Evolutionary conservation across 1,284 basidiomycete species (phyloP).

Genomic region (Ganoderma meredithae): DNA sequence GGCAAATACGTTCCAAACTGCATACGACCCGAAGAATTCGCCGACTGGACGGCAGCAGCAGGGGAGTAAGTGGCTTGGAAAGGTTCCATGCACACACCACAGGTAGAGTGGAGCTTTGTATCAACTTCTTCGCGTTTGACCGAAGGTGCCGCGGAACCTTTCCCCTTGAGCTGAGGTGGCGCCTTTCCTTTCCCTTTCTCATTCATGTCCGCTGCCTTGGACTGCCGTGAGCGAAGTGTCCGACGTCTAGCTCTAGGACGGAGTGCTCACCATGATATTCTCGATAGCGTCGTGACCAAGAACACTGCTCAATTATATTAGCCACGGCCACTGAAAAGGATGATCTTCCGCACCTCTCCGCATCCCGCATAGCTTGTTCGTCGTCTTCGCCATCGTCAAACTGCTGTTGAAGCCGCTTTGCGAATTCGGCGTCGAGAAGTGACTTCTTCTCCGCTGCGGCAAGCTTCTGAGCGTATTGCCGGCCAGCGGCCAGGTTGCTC

Average conservation of each 20-base stretch:
- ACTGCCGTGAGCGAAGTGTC: slow-evolving; percentile 1
- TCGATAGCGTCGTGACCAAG: slow-evolving; percentile 41
- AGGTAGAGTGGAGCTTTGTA: slow-evolving; percentile 32
- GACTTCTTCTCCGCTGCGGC: slow-evolving; percentile 49
- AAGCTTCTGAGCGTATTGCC: slow-evolving; percentile 47
- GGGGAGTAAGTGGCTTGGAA: slow-evolving; percentile 48
- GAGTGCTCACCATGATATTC: slow-evolving; percentile 38
- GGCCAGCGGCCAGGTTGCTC: slow-evolving; percentile 37
- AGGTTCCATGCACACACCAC: slow-evolving; percentile 51
- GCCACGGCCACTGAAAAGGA: neutral
- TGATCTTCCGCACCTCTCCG: slow-evolving; percentile 40
- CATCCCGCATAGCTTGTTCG: slow-evolving; percentile 38
- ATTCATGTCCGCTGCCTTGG: slow-evolving; percentile 43
- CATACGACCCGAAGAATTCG: slow-evolving; percentile 46
- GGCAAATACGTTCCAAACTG: slow-evolving; percentile 47
- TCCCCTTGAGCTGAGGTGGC: slow-evolving; percentile 26
- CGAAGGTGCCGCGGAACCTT: slow-evolving; percentile 1
- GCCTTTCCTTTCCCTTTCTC: slow-evolving; percentile 45
- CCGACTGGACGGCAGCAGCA: slow-evolving; percentile 42
- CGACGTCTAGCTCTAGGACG: neutral
- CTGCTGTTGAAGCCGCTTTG: slow-evolving; percentile 44
- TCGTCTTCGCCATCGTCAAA: slow-evolving; percentile 40
- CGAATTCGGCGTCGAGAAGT: slow-evolving; percentile 49
- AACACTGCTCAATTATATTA: slow-evolving; percentile 29
- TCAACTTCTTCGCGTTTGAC: slow-evolving; percentile 20